Conservation (phyloP, 2,329 filamentous ascomycete species). For the Trichoderma citrinoviride region DNA sequence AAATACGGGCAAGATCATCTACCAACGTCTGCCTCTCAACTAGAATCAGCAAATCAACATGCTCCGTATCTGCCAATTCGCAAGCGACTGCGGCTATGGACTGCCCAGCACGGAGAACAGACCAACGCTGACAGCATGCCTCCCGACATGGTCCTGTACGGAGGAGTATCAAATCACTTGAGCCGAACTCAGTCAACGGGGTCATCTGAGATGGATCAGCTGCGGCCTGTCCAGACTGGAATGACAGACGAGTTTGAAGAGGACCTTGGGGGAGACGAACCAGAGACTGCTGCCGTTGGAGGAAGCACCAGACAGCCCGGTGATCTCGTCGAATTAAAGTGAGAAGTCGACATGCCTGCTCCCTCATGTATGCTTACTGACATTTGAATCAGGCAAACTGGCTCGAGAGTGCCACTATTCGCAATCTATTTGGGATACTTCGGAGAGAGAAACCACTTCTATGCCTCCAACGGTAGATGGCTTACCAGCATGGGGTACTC, state of each 20-base stretch:
- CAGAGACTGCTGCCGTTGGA: slow-evolving; percentile 29
- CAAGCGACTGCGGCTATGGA: slow-evolving; percentile 43
- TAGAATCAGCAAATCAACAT: not conserved
- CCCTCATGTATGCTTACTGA: slow-evolving; percentile 18
- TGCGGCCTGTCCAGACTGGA: slow-evolving; percentile 27
- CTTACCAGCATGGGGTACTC: slow-evolving; percentile 42
- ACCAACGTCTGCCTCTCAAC: not conserved
- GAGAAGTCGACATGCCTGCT: slow-evolving; percentile 5
- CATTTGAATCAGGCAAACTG: slow-evolving; percentile 27
- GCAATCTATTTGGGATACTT: slow-evolving; percentile 54
- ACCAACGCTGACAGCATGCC: slow-evolving; percentile 25
- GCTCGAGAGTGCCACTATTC: slow-evolving; percentile 47
- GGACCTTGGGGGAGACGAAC: slow-evolving; percentile 31
- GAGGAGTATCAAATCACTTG: slow-evolving; percentile 33
- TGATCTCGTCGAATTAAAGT: slow-evolving; percentile 52
- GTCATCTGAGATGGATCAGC: slow-evolving; percentile 33
- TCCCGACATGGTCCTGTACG: slow-evolving; percentile 30
- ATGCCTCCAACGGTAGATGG: slow-evolving; percentile 52
- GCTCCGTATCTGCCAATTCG: slow-evolving; percentile 36
- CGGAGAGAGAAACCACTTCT: slow-evolving; percentile 53
- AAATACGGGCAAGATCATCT: slow-evolving; percentile 16
- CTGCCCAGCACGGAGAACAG: slow-evolving; percentile 35
- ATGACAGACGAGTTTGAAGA: slow-evolving; percentile 30
- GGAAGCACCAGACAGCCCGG: slow-evolving; percentile 39
- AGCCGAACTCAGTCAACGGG: slow-evolving; percentile 37